Percentiles rank a stretch among this genome's conserved stretches.
phyloP scores from a whole-genome alignment of 1,284 basidiomycete genomes.

The Puccinia hordei region DNA sequence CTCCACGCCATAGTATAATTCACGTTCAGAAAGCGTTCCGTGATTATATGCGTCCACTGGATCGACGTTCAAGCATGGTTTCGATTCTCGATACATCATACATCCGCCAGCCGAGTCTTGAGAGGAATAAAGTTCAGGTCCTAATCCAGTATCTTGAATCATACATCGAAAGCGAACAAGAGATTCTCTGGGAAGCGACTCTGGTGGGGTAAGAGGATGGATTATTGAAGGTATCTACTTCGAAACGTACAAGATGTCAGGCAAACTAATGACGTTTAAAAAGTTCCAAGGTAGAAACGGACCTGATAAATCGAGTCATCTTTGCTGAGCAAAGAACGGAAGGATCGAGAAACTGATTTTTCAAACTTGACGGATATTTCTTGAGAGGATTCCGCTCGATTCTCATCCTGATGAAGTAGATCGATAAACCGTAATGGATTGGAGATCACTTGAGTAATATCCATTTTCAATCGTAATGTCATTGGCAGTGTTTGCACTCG shows the following conservation, averaged over 20 bases:
- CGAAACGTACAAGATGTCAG: neutral
- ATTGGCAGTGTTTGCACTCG: no score
- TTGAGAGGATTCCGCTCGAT: neutral
- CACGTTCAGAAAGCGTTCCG: conserved; percentile 25
- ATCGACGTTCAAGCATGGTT: neutral
- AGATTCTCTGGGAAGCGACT: conserved; percentile 4
- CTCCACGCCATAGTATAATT: conserved; percentile 41
- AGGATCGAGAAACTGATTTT: conserved; percentile 29
- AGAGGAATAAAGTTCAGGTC: conserved; percentile 34
- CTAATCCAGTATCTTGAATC: conserved; percentile 42
- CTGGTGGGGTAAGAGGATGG: conserved; percentile 23
- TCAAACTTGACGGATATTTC: neutral
- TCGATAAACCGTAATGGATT: conserved; percentile 28
- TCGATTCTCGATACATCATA: conserved; percentile 40
- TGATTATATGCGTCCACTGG: conserved; percentile 1
- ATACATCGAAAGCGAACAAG: conserved; percentile 48
- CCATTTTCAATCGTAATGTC: neutral
- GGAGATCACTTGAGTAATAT: conserved; percentile 3
- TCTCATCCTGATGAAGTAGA: neutral
- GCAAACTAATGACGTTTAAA: neutral
- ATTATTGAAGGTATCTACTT: conserved; percentile 43
- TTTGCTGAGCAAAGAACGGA: conserved; percentile 3
- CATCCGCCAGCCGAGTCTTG: conserved; percentile 11
- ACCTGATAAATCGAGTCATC: conserved; percentile 41
- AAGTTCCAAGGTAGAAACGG: neutral